Percentiles rank a stretch among this genome's conserved stretches.
Evolutionary conservation across 768 basidiomycete species (phyloP).

Genomic region (Mycena crocata): DNA sequence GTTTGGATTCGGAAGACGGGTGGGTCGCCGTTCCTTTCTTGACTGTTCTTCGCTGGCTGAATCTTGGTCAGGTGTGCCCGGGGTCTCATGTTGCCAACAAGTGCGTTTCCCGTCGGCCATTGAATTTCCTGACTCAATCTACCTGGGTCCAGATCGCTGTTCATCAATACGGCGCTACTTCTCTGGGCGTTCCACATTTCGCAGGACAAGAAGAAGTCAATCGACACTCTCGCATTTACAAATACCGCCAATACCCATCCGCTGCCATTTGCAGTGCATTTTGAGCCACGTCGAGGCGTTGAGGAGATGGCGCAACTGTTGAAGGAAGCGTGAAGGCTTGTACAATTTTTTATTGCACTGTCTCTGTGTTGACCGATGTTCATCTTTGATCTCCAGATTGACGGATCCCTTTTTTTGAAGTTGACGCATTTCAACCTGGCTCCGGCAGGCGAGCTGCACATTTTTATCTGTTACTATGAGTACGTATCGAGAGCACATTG

Average conservation of each 20-base stretch:
- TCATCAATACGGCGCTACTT: slow-evolving; percentile 71
- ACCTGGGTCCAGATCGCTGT: slow-evolving; percentile 63
- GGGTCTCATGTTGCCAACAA: slow-evolving; percentile 68
- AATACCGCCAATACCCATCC: slow-evolving; percentile 76
- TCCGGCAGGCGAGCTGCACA: too few relatives aligned
- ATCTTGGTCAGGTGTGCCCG: slow-evolving; percentile 63
- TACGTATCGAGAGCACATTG: too few relatives aligned
- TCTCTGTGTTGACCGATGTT: too few relatives aligned
- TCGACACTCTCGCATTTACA: slow-evolving; percentile 71
- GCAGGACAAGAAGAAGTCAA: slow-evolving; percentile 62
- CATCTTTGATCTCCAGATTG: too few relatives aligned
- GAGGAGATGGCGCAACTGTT: slow-evolving; percentile 53
- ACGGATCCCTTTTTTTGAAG: too few relatives aligned
- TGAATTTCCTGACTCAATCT: neutral
- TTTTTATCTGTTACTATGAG: too few relatives aligned
- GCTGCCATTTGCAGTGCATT: slow-evolving; percentile 66
- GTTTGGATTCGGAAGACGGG: slow-evolving; percentile 68
- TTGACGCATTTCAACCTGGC: too few relatives aligned
- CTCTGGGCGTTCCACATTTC: slow-evolving; percentile 74
- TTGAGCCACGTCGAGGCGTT: slow-evolving; percentile 58
- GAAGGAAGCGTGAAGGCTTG: slow-evolving; percentile 49
- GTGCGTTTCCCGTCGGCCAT: slow-evolving; percentile 41
- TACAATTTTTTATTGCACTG: too few relatives aligned
- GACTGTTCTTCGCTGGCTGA: neutral
- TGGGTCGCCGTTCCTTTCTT: slow-evolving; percentile 36